Evolutionary conservation across 1,284 basidiomycete genomes (phyloP).

Genomic region (Porodaedalea pini): DNA sequence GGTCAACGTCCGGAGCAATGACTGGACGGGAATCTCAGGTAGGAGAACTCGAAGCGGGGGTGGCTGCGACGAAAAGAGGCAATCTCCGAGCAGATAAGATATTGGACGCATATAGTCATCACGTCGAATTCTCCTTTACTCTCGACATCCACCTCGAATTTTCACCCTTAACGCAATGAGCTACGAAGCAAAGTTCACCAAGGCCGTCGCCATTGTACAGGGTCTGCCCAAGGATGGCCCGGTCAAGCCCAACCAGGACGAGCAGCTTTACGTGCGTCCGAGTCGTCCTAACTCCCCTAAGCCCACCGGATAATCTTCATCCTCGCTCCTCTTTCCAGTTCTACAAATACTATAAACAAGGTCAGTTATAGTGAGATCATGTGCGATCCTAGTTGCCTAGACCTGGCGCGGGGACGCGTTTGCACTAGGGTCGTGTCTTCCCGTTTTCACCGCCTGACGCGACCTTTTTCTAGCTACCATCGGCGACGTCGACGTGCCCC

Average conservation of each 20-base stretch:
- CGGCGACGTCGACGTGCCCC: constrained; percentile 63
- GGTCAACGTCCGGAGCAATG: not conserved
- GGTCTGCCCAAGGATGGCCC: constrained; percentile 78
- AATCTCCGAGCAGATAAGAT: constrained; percentile 14
- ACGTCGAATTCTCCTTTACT: not conserved
- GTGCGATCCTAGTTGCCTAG: not conserved
- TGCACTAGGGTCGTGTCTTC: not conserved
- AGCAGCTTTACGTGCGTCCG: constrained; percentile 72
- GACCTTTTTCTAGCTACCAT: constrained; percentile 51
- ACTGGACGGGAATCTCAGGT: not conserved
- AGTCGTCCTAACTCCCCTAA: constrained; percentile 9
- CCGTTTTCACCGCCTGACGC: not conserved
- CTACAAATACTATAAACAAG: constrained; percentile 92
- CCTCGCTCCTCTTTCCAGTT: constrained; percentile 53
- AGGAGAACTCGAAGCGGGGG: not conserved
- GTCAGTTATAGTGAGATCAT: constrained; percentile 37
- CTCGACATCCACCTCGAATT: not conserved
- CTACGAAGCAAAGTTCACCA: constrained; percentile 68
- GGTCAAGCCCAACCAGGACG: constrained; percentile 70
- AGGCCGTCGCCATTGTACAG: constrained; percentile 71
- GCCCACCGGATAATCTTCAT: not conserved
- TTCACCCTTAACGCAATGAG: constrained; percentile 22
- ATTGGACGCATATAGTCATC: constrained; percentile 3
- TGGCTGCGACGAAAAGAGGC: not conserved
- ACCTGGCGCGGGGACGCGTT: too few species aligned